phyloP scores from a whole-genome alignment of 108 stramenopile species.

The Discostella pseudostelligera region DNA sequence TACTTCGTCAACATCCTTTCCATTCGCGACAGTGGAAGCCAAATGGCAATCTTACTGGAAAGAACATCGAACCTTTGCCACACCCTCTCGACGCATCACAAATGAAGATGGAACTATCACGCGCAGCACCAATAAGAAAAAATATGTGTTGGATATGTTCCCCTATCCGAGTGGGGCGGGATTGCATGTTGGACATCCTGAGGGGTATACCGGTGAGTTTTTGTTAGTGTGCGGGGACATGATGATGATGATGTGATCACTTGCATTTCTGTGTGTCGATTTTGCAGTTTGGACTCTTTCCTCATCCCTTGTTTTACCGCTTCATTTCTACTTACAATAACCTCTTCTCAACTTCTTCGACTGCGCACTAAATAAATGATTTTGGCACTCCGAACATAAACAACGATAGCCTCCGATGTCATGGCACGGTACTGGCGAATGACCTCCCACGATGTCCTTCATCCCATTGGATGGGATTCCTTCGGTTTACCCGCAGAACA shows the following conservation, averaged over 20 bases:
- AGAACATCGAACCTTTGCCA: constrained; percentile 79
- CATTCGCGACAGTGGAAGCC: constrained; percentile 75
- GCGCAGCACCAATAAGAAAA: constrained; percentile 72
- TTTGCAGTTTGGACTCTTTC: not conserved
- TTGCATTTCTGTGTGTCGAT: too few relatives aligned
- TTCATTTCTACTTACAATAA: too few relatives aligned
- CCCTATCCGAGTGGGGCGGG: constrained; percentile 99
- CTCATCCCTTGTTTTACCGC: not conserved
- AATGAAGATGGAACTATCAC: constrained; percentile 22
- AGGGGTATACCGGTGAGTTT: constrained; percentile 88
- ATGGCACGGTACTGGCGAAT: constrained; percentile 98
- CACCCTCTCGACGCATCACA: constrained; percentile 55
- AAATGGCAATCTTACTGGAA: constrained; percentile 91
- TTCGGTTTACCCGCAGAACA: constrained; percentile 99
- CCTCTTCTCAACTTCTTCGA: too few relatives aligned
- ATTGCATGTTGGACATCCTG: constrained; percentile 96
- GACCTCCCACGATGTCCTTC: constrained; percentile 94
- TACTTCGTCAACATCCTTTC: constrained; percentile 41
- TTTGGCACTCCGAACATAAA: too few relatives aligned
- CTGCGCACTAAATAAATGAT: constrained; percentile 7
- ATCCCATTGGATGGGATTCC: constrained; percentile 99
- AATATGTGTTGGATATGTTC: constrained; percentile 99
- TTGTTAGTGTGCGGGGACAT: not conserved
- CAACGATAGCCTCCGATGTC: constrained; percentile 87
- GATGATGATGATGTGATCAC: too few relatives aligned